A percentile compares a stretch with the other conserved stretches of the same genome.
Evolutionary conservation across 2,329 filamentous ascomycete species (phyloP).

Genomic region (Calonectria montana): DNA sequence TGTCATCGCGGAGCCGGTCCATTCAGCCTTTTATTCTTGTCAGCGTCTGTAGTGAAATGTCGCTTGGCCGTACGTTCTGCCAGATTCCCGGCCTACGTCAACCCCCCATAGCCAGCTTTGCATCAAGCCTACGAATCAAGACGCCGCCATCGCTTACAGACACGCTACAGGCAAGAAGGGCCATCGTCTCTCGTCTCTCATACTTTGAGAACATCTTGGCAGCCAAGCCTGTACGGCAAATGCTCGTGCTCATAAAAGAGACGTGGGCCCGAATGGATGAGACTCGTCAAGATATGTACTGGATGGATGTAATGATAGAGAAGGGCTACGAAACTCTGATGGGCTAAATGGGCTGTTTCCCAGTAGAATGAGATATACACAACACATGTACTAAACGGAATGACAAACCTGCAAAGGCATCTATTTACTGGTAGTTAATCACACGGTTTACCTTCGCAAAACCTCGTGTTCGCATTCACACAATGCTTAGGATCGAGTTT

Average conservation of each 20-base stretch:
- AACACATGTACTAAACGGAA: neutral
- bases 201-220: slow-evolving; percentile 35
- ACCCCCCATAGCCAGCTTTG: slow-evolving; percentile 25
- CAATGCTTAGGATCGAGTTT: neutral
- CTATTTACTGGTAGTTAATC: neutral
- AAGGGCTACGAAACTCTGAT: slow-evolving; percentile 45
- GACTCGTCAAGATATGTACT: slow-evolving; percentile 53
- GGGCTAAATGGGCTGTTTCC: slow-evolving; percentile 31
- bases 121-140: slow-evolving; percentile 31
- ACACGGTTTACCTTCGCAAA: neutral
- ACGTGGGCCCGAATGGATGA: slow-evolving; percentile 44
- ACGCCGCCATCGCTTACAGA: slow-evolving; percentile 18
- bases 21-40: slow-evolving; percentile 58
- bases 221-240: slow-evolving; percentile 39
- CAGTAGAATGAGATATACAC: neutral
- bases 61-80: slow-evolving; percentile 44
- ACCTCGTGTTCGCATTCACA: neutral
- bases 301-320: slow-evolving; percentile 55
- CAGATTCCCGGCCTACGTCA: slow-evolving; percentile 13
- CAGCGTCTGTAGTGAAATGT: slow-evolving; percentile 55
- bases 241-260: slow-evolving; percentile 33
- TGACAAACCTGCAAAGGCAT: neutral
- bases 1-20: slow-evolving; percentile 56
- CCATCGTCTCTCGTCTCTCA: slow-evolving; percentile 31
- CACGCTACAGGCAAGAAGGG: slow-evolving; percentile 29